Evolutionary conservation across 2,329 filamentous ascomycete species (phyloP).

Genomic region (Diaporthe citriasiana): DNA sequence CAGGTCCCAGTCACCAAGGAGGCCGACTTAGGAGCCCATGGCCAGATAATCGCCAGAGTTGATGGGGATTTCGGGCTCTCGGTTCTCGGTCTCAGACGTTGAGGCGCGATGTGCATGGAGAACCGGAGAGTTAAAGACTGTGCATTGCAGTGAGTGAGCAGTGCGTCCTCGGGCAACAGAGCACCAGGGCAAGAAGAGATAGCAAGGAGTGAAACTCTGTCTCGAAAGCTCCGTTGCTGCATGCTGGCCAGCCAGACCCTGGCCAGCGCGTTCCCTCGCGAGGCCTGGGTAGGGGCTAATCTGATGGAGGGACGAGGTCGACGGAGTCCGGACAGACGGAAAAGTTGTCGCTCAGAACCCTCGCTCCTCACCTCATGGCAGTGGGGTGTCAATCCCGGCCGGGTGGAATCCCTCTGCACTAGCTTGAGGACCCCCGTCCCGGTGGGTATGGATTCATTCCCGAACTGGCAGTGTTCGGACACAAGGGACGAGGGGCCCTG

Average conservation of each 20-base stretch:
- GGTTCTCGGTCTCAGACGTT: slow-evolving; percentile 34
- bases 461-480: slow-evolving; percentile 39
- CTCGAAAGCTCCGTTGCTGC: slow-evolving; percentile 13
- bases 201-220: neutral
- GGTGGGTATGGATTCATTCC: slow-evolving; percentile 29
- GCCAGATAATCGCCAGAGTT: slow-evolving; percentile 31
- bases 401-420: slow-evolving; percentile 37
- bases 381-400: slow-evolving; percentile 39
- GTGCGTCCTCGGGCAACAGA: neutral
- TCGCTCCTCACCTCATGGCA: slow-evolving; percentile 38
- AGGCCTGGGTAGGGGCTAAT: slow-evolving; percentile 28
- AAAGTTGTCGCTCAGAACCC: slow-evolving; percentile 5
- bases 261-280: neutral
- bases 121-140: slow-evolving; percentile 20
- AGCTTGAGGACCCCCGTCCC: slow-evolving; percentile 25
- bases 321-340: slow-evolving; percentile 42
- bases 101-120: slow-evolving; percentile 16
- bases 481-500: slow-evolving; percentile 38
- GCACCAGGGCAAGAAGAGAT: neutral
- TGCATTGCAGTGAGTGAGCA: slow-evolving; percentile 4
- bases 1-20: neutral
- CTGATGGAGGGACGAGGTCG: slow-evolving; percentile 12
- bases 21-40: slow-evolving; percentile 34
- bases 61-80: slow-evolving; percentile 23
- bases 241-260: slow-evolving; percentile 6